These are phyloP conservation scores for Aristolochia contorta DNA, from an alignment of 164 flowering plant genomes.

Conservation along the genomic window DNA sequence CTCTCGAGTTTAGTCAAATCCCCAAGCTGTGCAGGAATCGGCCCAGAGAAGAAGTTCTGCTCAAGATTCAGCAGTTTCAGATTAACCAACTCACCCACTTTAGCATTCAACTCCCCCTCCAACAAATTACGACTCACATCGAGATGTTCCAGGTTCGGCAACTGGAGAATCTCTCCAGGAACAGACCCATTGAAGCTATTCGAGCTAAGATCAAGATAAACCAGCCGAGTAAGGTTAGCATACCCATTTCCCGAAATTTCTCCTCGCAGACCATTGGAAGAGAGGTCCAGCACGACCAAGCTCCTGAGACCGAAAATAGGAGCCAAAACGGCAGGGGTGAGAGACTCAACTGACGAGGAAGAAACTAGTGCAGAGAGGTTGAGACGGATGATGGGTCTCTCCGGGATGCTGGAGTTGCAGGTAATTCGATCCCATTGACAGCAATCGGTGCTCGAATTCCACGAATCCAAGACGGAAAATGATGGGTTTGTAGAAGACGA, in stretches of 20 bases:
- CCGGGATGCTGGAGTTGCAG: conserved; percentile 13
- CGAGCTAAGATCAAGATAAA: conserved; percentile 30
- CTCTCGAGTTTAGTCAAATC: conserved; percentile 21
- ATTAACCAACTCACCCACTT: conserved; percentile 22
- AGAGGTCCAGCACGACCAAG: conserved; percentile 31
- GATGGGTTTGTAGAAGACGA: not conserved
- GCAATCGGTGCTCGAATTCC: conserved; percentile 27
- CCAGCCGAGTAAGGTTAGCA: conserved; percentile 27
- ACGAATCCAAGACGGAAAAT: conserved; percentile 11
- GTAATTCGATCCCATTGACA: conserved; percentile 30
- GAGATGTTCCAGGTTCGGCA: conserved; percentile 24
- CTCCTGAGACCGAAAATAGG: conserved; percentile 29
- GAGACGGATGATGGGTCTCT: conserved; percentile 19
- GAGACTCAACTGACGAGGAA: not conserved
- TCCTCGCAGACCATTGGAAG: conserved; percentile 30
- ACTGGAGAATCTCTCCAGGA: conserved; percentile 27
- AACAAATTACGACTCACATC: conserved; percentile 31
- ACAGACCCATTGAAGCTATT: conserved; percentile 36
- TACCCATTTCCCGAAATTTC: conserved; percentile 25
- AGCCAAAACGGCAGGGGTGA: conserved; percentile 13
- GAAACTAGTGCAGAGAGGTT: conserved; percentile 17
- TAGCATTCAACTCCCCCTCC: conserved; percentile 21
- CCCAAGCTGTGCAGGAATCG: conserved; percentile 33
- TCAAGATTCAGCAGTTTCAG: conserved; percentile 26
- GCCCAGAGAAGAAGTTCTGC: conserved; percentile 26